phyloP scores from a whole-genome alignment of 2,329 filamentous ascomycete genomes.

The Rachicladosporium sp. region DNA sequence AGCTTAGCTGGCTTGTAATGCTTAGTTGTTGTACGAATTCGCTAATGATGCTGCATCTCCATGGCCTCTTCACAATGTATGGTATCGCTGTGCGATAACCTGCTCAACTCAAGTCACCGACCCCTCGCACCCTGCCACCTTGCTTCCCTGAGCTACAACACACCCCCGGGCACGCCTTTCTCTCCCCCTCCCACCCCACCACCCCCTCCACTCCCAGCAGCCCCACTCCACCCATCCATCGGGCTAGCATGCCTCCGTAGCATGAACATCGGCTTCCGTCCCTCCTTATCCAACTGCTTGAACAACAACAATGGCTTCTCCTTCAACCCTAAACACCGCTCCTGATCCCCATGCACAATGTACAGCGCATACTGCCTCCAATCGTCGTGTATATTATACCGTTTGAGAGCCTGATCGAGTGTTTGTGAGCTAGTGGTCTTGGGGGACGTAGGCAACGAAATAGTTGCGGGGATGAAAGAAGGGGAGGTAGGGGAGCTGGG shows the following conservation, averaged over 20 bases:
- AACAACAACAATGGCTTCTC: slow-evolving; percentile 93
- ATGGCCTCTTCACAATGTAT: no score
- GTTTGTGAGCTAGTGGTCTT: neutral
- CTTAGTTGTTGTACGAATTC: no score
- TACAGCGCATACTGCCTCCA: slow-evolving; percentile 97
- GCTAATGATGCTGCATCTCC: no score
- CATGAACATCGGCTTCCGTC: slow-evolving; percentile 99
- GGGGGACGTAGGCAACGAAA: neutral
- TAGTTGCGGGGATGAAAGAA: neutral
- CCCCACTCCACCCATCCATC: slow-evolving; percentile 22
- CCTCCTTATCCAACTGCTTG: slow-evolving; percentile 93
- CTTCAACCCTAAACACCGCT: slow-evolving; percentile 79
- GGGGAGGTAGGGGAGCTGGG: neutral
- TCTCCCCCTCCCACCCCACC: slow-evolving; percentile 1
- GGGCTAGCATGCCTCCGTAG: slow-evolving; percentile 54
- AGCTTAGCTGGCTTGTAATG: no score
- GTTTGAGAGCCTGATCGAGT: slow-evolving; percentile 57
- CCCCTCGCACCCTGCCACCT: neutral
- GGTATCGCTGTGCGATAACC: no score
- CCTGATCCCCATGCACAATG: slow-evolving; percentile 97
- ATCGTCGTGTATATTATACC: slow-evolving; percentile 96
- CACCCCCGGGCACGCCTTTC: slow-evolving; percentile 4
- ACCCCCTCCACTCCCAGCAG: slow-evolving; percentile 3
- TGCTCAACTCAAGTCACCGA: no score
- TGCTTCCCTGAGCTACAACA: neutral